Evolutionary conservation across 768 basidiomycete species (phyloP).

Genomic region (Nevesoporus exiguus): DNA sequence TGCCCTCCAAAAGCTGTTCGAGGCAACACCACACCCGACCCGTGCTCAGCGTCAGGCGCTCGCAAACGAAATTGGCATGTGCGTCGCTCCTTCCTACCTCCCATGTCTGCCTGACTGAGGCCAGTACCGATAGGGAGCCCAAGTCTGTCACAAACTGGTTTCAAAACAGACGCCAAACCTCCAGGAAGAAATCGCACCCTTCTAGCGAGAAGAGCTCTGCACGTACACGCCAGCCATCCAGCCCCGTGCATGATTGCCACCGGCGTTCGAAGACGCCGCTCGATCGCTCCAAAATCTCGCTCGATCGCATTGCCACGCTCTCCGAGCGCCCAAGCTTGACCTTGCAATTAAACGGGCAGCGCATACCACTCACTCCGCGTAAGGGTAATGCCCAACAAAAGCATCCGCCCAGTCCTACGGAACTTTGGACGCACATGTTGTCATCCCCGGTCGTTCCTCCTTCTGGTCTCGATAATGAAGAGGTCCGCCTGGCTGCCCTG

Average conservation of each 20-base stretch:
- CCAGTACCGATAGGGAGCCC: slow-evolving; percentile 44
- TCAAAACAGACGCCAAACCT: slow-evolving; percentile 71
- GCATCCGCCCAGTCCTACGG: slow-evolving; percentile 13
- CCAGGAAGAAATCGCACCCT: slow-evolving; percentile 20
- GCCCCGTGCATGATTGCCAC: slow-evolving; percentile 7
- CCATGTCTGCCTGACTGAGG: slow-evolving; percentile 4
- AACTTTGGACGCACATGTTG: slow-evolving; percentile 30
- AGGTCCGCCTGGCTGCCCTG: slow-evolving; percentile 23
- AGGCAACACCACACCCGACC: slow-evolving; percentile 38
- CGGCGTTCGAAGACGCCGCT: slow-evolving; percentile 12
- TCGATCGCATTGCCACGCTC: slow-evolving; percentile 30
- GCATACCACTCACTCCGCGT: slow-evolving; percentile 28
- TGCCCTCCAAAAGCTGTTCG: slow-evolving; percentile 35
- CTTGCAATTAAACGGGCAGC: slow-evolving; percentile 3
- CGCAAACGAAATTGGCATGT: slow-evolving; percentile 40
- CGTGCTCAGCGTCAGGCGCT: slow-evolving; percentile 40
- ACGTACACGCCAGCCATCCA: slow-evolving; percentile 1
- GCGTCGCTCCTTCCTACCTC: not conserved
- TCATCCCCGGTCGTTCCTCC: slow-evolving; percentile 26
- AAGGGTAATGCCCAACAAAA: slow-evolving; percentile 12
- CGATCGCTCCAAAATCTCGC: slow-evolving; percentile 28
- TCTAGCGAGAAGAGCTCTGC: slow-evolving; percentile 24
- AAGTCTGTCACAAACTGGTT: slow-evolving; percentile 79
- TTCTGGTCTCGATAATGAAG: slow-evolving; percentile 23
- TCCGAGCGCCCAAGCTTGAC: slow-evolving; percentile 27